Evolutionary conservation across 1,284 basidiomycete genomes (phyloP).

Genomic region (Pyrrhoderma lamaoense): DNA sequence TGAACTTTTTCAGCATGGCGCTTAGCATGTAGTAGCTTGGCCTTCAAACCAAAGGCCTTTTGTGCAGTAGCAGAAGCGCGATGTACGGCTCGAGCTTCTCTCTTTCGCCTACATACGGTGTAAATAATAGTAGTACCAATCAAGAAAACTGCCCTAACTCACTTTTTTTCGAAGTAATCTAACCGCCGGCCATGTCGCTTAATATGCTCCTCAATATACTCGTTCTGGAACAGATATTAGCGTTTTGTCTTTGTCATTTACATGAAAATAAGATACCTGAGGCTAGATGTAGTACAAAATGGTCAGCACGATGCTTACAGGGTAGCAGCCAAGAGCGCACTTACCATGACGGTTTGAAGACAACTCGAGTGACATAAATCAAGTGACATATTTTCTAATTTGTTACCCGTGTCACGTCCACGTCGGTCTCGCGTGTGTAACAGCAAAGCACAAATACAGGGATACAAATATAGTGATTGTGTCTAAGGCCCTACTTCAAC

Average conservation of each 20-base stretch:
- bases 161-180: slow-evolving; percentile 84
- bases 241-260: background rate
- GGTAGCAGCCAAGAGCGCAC: slow-evolving; percentile 21
- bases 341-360: slow-evolving; percentile 42
- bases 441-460: too few relatives aligned
- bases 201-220: slow-evolving; percentile 88
- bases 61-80: slow-evolving; percentile 83
- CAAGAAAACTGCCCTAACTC: slow-evolving; percentile 25
- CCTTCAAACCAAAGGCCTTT: slow-evolving; percentile 94
- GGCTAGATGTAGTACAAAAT: slow-evolving; percentile 38
- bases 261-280: slow-evolving; percentile 48
- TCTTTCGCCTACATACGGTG: slow-evolving; percentile 69
- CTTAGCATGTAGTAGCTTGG: slow-evolving; percentile 94
- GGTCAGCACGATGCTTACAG: slow-evolving; percentile 17
- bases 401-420: too few relatives aligned
- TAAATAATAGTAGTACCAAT: slow-evolving; percentile 6
- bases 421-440: too few relatives aligned
- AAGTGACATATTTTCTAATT: background rate
- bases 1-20: slow-evolving; percentile 97
- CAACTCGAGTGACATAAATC: background rate
- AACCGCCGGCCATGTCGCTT: slow-evolving; percentile 80
- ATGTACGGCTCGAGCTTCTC: slow-evolving; percentile 88
- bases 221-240: slow-evolving; percentile 49
- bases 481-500: too few relatives aligned
- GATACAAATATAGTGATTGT: too few relatives aligned